A percentile compares a stretch with the other conserved stretches of the same genome.
phyloP scores from a whole-genome alignment of 768 basidiomycete genomes.

The Calocera viscosa region DNA sequence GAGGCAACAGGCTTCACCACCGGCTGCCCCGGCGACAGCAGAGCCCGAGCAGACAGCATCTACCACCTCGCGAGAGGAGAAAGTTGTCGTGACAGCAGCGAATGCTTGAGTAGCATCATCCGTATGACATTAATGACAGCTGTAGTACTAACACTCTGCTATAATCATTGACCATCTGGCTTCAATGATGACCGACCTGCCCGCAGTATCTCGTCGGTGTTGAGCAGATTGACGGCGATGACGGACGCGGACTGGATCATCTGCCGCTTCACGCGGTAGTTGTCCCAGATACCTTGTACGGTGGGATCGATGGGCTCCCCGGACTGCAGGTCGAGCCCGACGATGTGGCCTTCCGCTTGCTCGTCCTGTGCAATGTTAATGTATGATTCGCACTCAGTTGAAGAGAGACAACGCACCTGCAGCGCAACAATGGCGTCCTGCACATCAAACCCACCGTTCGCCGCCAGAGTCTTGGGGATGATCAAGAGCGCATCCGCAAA shows the following conservation, averaged over 20 bases:
- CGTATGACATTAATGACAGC: slow-evolving; percentile 3
- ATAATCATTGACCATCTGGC: neutral
- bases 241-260: slow-evolving; percentile 85
- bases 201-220: slow-evolving; percentile 89
- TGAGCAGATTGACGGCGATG: slow-evolving; percentile 88
- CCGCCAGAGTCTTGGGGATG: slow-evolving; percentile 91
- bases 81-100: neutral
- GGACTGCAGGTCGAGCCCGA: slow-evolving; percentile 82
- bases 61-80: neutral
- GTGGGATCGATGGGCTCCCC: slow-evolving; percentile 96
- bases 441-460: slow-evolving; percentile 94
- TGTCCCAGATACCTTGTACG: slow-evolving; percentile 95
- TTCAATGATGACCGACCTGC: slow-evolving; percentile 44
- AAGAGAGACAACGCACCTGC: slow-evolving; percentile 43
- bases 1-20: neutral
- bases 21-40: neutral
- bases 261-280: slow-evolving; percentile 95
- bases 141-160: neutral
- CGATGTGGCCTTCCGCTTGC: slow-evolving; percentile 81
- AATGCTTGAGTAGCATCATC: slow-evolving; percentile 4
- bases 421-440: slow-evolving; percentile 87
- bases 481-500: slow-evolving; percentile 89
- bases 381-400: too few species aligned
- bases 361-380: slow-evolving; percentile 54
- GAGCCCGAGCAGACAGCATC: neutral